Evolutionary conservation across 2,329 filamentous ascomycete genomes (phyloP).

Genomic region (Falciphora oryzae): DNA sequence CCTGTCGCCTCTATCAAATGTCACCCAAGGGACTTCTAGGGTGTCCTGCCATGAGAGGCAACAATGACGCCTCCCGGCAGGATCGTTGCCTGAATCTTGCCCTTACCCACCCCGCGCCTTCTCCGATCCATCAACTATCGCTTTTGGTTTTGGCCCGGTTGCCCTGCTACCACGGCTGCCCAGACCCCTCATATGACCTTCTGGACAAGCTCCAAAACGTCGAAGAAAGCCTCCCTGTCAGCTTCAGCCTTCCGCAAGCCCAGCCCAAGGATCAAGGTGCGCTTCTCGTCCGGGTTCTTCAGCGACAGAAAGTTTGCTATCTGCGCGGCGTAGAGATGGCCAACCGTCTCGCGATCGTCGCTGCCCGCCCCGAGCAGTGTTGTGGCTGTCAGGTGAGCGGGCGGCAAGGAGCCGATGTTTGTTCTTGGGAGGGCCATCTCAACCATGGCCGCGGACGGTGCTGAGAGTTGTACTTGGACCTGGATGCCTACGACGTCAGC

Average conservation of each 20-base stretch:
- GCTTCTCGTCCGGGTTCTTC: slow-evolving; percentile 58
- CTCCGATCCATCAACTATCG: background rate
- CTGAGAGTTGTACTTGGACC: slow-evolving; percentile 75
- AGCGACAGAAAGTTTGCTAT: slow-evolving; percentile 75
- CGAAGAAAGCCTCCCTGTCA: slow-evolving; percentile 55
- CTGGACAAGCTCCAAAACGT: slow-evolving; percentile 57
- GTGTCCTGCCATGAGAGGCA: too few relatives aligned
- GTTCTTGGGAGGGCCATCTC: slow-evolving; percentile 51
- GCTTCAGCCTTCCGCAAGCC: slow-evolving; percentile 45
- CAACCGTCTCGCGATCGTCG: slow-evolving; percentile 71
- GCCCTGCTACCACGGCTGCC: background rate
- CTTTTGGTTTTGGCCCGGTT: too few relatives aligned
- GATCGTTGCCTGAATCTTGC: too few relatives aligned
- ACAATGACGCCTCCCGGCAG: too few relatives aligned
- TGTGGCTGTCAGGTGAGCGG: slow-evolving; percentile 76
- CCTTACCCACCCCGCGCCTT: background rate
- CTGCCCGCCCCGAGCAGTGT: slow-evolving; percentile 82
- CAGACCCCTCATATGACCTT: slow-evolving; percentile 40
- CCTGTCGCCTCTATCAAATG: too few relatives aligned
- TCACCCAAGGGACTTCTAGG: too few relatives aligned
- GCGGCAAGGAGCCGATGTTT: slow-evolving; percentile 54
- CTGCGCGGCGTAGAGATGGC: slow-evolving; percentile 84
- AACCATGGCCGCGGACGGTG: slow-evolving; percentile 56
- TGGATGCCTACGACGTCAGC: slow-evolving; percentile 24
- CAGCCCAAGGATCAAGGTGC: slow-evolving; percentile 57